phyloP scores from a whole-genome alignment of 345 rosid species.

The Clarkia xantiana region DNA sequence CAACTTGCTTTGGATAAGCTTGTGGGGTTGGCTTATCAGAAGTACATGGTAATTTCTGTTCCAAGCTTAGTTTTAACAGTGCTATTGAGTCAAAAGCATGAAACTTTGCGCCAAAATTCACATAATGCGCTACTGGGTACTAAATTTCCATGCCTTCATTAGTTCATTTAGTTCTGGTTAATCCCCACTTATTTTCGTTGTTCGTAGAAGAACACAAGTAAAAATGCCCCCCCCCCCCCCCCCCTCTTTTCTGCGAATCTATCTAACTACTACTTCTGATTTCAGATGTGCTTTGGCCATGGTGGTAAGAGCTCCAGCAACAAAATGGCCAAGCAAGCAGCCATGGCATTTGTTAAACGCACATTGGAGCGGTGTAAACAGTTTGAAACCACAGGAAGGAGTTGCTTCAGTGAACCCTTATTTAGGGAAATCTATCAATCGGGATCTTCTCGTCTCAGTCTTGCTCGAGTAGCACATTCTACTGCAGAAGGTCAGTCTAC shows the following conservation, averaged over 20 bases:
- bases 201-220: too few species aligned
- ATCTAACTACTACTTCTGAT: background rate
- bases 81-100: background rate
- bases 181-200: too few species aligned
- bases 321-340: constrained; percentile 84
- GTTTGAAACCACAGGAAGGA: constrained; percentile 67
- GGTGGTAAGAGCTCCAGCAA: constrained; percentile 67
- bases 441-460: constrained; percentile 22
- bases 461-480: constrained; percentile 11
- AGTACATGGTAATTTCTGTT: constrained; percentile 49
- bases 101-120: constrained; percentile 7
- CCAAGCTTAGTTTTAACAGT: background rate
- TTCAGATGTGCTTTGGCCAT: constrained; percentile 55
- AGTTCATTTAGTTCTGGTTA: too few species aligned
- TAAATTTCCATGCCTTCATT: too few species aligned
- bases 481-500: background rate
- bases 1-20: constrained; percentile 64
- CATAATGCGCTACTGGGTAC: too few species aligned
- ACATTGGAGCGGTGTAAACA: constrained; percentile 55
- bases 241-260: too few species aligned
- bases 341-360: constrained; percentile 60
- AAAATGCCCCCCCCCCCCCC: too few species aligned
- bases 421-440: constrained; percentile 49
- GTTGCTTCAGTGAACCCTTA: constrained; percentile 73
- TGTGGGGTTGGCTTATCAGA: constrained; percentile 65